Base-by-base conservation (phyloP, 495 filamentous ascomycete genomes). In the Aspergillus wentii region DNA sequence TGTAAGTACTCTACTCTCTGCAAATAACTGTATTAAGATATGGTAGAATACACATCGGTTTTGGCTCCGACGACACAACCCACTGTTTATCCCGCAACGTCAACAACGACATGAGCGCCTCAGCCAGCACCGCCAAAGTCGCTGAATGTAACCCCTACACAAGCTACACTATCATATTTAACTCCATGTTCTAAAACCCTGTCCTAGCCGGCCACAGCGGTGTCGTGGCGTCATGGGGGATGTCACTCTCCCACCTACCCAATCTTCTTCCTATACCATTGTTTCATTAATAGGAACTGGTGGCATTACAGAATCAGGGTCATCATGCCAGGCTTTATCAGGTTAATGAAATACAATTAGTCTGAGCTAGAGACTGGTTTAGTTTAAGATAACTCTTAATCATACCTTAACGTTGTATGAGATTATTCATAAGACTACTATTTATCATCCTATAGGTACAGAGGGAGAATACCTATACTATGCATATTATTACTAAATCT, bases 231-330 rank as follows among this genome's bases (percentile, higher is more conserved):
- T 36, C 18, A 21, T 36, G 25, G 33, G 19, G 3, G 40, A 43
- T 21, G 14, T 35, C 5, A 17, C 13, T 27, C 28, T 5, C 34
- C 27, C 4, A 34, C 7, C 8, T 71, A 77, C 46, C 71, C 71
- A 1, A 39, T 74, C 9, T 74, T 74, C 55, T 75, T 63, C 42
- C 61, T 75, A 33, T 72, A 75, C 43, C 71, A n/a, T n/a, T n/a
- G n/a, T n/a, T n/a, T n/a, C n/a, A n/a, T n/a, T n/a, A n/a, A n/a
- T n/a, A n/a, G n/a, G n/a, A n/a, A n/a, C n/a, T n/a, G n/a, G n/a
- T n/a, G n/a, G n/a, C n/a, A n/a, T n/a, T 76, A 72, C 69, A 76
- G 45, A 57, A 66, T 41, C 41, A 59, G 18, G 54, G 35, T 30
- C 26, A n/a, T n/a, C n/a, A n/a, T n/a, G n/a, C n/a, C n/a, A n/a